Conservation (phyloP, 805 yeast species). For the Osmozyma mogii region DNA sequence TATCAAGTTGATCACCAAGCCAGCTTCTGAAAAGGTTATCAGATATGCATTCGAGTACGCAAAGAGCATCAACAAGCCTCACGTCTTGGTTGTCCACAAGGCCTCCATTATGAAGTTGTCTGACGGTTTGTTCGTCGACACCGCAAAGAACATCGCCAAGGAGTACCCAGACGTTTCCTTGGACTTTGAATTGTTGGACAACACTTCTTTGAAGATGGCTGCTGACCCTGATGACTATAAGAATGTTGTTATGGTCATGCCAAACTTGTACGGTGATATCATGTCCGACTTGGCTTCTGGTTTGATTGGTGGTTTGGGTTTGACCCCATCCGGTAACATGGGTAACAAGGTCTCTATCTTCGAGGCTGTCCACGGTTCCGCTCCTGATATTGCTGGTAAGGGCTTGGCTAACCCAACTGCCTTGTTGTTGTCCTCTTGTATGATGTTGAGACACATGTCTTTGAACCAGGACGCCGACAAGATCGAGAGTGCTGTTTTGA, state of each 20-base stretch:
- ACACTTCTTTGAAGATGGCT: slow-evolving; percentile 87
- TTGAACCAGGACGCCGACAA: slow-evolving; percentile 71
- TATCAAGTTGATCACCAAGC: slow-evolving; percentile 92
- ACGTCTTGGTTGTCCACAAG: slow-evolving; percentile 93
- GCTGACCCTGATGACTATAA: slow-evolving; percentile 82
- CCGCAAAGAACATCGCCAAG: slow-evolving; percentile 82
- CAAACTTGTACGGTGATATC: slow-evolving; percentile 98
- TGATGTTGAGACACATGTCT: slow-evolving; percentile 99
- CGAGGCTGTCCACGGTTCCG: slow-evolving; percentile 99
- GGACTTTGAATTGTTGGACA: slow-evolving; percentile 85
- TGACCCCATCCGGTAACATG: slow-evolving; percentile 99
- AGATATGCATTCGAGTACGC: slow-evolving; percentile 98
- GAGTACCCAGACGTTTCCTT: slow-evolving; percentile 88
- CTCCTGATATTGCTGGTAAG: slow-evolving; percentile 99
- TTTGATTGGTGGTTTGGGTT: slow-evolving; percentile 96
- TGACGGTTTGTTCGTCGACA: slow-evolving; percentile 91
- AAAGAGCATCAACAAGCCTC: slow-evolving; percentile 74
- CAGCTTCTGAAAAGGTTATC: slow-evolving; percentile 93
- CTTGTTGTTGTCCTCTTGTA: slow-evolving; percentile 85
- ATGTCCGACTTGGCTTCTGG: slow-evolving; percentile 97
- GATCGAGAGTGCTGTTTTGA: slow-evolving; percentile 81
- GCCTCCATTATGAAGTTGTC: slow-evolving; percentile 97
- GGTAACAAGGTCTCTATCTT: slow-evolving; percentile 96
- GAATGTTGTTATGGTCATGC: slow-evolving; percentile 94
- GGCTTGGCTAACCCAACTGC: slow-evolving; percentile 99